phyloP scores from a whole-genome alignment of 1,284 basidiomycete species.

The Austroboletus rostrupii region DNA sequence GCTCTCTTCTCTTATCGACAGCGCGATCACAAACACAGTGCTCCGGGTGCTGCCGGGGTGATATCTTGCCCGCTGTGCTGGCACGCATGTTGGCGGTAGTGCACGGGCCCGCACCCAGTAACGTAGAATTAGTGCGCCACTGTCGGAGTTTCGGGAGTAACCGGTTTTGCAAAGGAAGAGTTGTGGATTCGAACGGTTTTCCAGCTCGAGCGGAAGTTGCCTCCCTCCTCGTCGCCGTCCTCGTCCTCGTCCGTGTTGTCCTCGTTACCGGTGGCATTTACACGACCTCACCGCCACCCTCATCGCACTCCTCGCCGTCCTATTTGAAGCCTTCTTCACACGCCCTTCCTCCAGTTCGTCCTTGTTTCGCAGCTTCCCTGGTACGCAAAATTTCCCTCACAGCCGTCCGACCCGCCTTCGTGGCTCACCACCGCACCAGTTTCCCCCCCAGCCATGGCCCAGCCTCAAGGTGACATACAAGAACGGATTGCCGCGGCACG shows the following conservation, averaged over 20 bases:
- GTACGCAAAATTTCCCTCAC: slow-evolving; percentile 26
- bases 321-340: slow-evolving; percentile 23
- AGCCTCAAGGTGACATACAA: slow-evolving; percentile 83
- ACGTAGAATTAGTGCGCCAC: slow-evolving; percentile 14
- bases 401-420: background rate
- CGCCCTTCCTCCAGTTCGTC: slow-evolving; percentile 23
- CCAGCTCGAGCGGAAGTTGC: slow-evolving; percentile 13
- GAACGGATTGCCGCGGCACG: slow-evolving; percentile 94
- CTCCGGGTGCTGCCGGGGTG: slow-evolving; percentile 37
- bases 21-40: slow-evolving; percentile 29
- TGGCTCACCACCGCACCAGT: slow-evolving; percentile 5
- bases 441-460: slow-evolving; percentile 52
- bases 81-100: slow-evolving; percentile 37
- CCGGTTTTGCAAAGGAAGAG: slow-evolving; percentile 17
- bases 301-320: slow-evolving; percentile 11
- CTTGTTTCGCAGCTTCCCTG: slow-evolving; percentile 27
- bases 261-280: slow-evolving; percentile 10
- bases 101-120: background rate
- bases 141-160: slow-evolving; percentile 30
- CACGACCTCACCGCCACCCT: slow-evolving; percentile 7
- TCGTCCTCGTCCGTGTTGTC: slow-evolving; percentile 2
- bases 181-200: slow-evolving; percentile 12
- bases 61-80: slow-evolving; percentile 41
- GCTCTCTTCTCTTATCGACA: slow-evolving; percentile 35
- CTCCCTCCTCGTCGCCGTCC: slow-evolving; percentile 9